Conservation (phyloP, 768 basidiomycete genomes). For the Mycena metata region DNA sequence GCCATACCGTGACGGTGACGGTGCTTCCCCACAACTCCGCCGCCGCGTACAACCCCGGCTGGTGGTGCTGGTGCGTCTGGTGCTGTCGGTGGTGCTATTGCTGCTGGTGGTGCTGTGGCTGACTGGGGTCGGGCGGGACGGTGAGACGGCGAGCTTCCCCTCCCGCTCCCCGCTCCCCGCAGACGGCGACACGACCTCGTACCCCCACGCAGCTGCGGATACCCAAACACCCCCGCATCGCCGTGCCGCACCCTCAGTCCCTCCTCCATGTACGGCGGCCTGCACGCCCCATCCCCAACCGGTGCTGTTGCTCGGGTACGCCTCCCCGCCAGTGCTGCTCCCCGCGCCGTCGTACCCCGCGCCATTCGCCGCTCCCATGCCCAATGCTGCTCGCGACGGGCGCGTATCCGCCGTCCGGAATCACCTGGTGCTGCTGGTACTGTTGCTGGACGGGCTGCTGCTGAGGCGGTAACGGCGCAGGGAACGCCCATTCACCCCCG, state of each 20-base stretch:
- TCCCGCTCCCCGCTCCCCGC: slow-evolving; percentile 6
- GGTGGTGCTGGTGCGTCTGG: slow-evolving; percentile 6
- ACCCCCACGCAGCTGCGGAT: slow-evolving; percentile 32
- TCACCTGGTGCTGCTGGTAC: too few species aligned
- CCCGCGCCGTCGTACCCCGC: not conserved
- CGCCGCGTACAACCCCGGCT: slow-evolving; percentile 27
- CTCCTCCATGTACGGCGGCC: slow-evolving; percentile 47
- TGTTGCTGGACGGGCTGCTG: slow-evolving; percentile 6
- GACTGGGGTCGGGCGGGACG: slow-evolving; percentile 82
- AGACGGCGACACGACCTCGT: slow-evolving; percentile 29
- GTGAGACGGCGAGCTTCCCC: slow-evolving; percentile 60
- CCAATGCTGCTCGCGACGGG: slow-evolving; percentile 35
- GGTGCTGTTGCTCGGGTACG: too few species aligned
- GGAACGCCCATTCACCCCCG: slow-evolving; percentile 51
- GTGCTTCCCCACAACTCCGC: slow-evolving; percentile 39
- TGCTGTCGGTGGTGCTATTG: too few species aligned
- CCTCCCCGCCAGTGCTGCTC: slow-evolving; percentile 10
- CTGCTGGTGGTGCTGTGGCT: slow-evolving; percentile 35
- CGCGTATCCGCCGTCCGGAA: not conserved
- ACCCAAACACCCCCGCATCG: slow-evolving; percentile 31
- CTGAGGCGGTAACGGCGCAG: slow-evolving; percentile 20
- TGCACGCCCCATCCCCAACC: too few species aligned
- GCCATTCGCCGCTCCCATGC: slow-evolving; percentile 25
- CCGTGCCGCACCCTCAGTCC: slow-evolving; percentile 30
- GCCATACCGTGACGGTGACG: slow-evolving; percentile 50